Evolutionary conservation across 768 basidiomycete species (phyloP), one percentile per base, ranked within the genome.

Genomic region (Calocybe gangraenosa): DNA sequence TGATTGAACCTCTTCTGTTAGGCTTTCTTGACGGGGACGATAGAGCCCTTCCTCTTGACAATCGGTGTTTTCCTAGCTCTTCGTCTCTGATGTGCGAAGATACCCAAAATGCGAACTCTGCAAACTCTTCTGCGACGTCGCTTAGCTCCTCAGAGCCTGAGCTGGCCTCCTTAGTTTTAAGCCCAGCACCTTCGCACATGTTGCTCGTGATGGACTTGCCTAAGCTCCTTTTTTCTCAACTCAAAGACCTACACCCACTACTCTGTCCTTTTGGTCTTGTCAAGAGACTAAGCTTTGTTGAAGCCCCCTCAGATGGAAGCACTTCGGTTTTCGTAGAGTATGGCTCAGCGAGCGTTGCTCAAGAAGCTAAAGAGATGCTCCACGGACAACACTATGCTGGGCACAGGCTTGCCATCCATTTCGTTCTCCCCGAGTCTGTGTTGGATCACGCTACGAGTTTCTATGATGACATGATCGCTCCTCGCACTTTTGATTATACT

Each of bases 21-120:
- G 87, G 86, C 17, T 89, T 89, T 56, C 68, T 90, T 48, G 87
- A 91, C 57, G 87, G 87, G 15, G 87, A 83, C 11, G 88, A 90
- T 65, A 84, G 90, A 36, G 70, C 78, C 5, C 69, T 84, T 61
- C 69, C 81, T 31, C 68, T 87, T 19, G 73, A 84, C 28, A 56
- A 71, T 23, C 73, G 76, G 38, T 58, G 58, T 34, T 60, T 56
- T 44, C 51, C 66, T 28, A 53, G 50, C 37, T 52, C 57, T 38
- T 47, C 47, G 37, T 22, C 50, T 58, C 28, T 28, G 21, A 35
- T 21, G 11, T 47, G 19, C 14, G 46, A 56, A 23, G 65, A 60
- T 42, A 53, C 57, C 18, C 52, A 59, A 25, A 52, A 53, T 23
- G 30, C 60, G 18, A 36, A 46, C 20, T 58, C 65, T 45, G 57